A percentile compares a stretch with the other conserved stretches of the same genome.
Evolutionary conservation across 768 basidiomycete genomes (phyloP).

Genomic region (Russula abietina): DNA sequence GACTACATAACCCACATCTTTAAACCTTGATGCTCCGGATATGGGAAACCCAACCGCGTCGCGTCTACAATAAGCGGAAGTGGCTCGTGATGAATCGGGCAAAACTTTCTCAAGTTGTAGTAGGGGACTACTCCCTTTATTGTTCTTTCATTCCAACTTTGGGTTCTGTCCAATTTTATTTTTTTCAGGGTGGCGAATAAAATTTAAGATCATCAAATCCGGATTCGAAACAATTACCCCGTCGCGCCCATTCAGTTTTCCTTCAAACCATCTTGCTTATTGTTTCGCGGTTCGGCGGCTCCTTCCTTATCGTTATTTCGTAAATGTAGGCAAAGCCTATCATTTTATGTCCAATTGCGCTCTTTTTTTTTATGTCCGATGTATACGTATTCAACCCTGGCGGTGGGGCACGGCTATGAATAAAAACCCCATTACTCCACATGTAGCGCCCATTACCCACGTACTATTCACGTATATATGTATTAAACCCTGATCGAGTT

Average conservation of each 20-base stretch:
- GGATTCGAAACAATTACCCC: no score
- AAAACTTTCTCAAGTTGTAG: conserved; percentile 2
- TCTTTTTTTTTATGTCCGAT: neutral
- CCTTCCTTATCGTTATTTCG: neutral
- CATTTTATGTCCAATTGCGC: neutral
- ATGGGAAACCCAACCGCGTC: neutral
- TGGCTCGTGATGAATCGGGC: neutral
- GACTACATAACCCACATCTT: neutral
- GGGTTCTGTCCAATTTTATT: neutral
- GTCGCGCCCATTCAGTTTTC: no score
- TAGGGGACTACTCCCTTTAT: no score
- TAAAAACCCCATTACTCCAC: no score
- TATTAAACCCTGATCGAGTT: no score
- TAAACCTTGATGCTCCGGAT: neutral
- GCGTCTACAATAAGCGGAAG: no score
- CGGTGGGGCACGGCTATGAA: neutral
- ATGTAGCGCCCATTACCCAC: no score
- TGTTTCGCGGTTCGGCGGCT: neutral
- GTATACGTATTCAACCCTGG: neutral
- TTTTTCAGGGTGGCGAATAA: neutral
- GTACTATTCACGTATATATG: no score
- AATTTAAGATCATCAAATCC: neutral
- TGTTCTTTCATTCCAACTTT: neutral
- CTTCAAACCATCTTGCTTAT: neutral
- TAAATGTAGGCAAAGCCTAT: neutral